Percentiles rank a stretch among this genome's conserved stretches.
Evolutionary conservation across 495 filamentous ascomycete species (phyloP).

Genomic region (Parathielavia appendiculata): DNA sequence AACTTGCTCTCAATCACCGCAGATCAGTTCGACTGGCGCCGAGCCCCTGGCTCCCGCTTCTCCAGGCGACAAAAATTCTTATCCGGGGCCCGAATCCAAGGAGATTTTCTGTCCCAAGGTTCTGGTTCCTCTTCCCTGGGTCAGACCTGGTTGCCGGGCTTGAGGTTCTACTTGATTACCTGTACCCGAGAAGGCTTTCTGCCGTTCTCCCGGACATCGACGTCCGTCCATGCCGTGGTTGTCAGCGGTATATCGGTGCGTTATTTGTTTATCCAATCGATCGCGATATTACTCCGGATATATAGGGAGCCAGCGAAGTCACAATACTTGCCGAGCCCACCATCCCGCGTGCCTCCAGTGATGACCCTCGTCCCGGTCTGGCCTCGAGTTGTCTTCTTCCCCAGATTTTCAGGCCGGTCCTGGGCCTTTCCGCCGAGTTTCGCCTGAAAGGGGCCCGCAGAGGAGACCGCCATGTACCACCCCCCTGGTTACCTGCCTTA

Average conservation of each 20-base stretch:
- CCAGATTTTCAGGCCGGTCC: not conserved
- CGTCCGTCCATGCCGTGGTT: slow-evolving; percentile 3
- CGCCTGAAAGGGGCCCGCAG: slow-evolving; percentile 4
- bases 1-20: not conserved
- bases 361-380: slow-evolving; percentile 8
- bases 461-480: not conserved
- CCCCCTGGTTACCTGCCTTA: not conserved
- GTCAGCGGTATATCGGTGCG: slow-evolving; percentile 25
- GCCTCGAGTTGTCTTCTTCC: slow-evolving; percentile 1
- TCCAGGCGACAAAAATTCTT: not conserved
- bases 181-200: not conserved
- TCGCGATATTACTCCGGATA: slow-evolving; percentile 32
- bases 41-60: not conserved
- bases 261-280: slow-evolving; percentile 34
- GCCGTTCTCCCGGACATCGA: not conserved
- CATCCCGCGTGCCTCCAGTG: slow-evolving; percentile 7
- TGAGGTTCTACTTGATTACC: not conserved
- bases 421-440: not conserved
- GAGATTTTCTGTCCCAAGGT: not conserved
- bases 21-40: slow-evolving; percentile 1
- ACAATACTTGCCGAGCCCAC: slow-evolving; percentile 23
- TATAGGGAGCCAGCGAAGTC: slow-evolving; percentile 24
- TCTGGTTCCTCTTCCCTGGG: slow-evolving; percentile 9
- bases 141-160: slow-evolving; percentile 1
- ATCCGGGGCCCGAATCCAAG: slow-evolving; percentile 1